phyloP scores from a whole-genome alignment of 2,329 filamentous ascomycete species.

The Karstenula rhodostoma region DNA sequence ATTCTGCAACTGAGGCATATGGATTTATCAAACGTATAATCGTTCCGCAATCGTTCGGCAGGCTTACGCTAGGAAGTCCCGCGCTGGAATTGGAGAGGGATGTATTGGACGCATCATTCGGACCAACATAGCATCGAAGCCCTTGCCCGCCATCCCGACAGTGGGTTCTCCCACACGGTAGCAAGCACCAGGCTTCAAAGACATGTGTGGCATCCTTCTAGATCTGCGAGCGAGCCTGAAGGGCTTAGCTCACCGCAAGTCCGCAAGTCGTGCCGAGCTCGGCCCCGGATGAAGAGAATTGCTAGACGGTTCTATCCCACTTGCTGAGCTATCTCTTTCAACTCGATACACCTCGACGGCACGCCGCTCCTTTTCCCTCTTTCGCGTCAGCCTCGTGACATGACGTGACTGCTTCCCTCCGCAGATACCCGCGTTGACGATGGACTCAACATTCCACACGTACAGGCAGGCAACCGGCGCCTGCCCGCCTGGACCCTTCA shows the following conservation, averaged over 20 bases:
- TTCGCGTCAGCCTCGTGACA: not conserved
- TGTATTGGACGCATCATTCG: too few species aligned
- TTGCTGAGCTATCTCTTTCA: not conserved
- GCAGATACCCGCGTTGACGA: not conserved
- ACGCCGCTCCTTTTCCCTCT: not conserved
- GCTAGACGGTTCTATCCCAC: conserved; percentile 1
- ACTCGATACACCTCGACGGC: not conserved
- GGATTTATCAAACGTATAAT: too few species aligned
- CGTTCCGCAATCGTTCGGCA: too few species aligned
- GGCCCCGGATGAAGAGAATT: conserved; percentile 20
- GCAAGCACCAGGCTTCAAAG: not conserved
- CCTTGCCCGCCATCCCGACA: too few species aligned
- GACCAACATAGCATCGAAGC: too few species aligned
- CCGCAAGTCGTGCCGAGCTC: conserved; percentile 17
- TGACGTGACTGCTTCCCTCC: not conserved
- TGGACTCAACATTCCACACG: not conserved
- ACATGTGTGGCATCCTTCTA: not conserved
- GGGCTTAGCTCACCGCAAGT: conserved; percentile 16
- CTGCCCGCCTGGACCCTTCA: not conserved
- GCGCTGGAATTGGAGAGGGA: too few species aligned
- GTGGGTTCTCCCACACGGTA: not conserved
- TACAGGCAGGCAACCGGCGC: not conserved
- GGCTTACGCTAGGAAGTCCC: too few species aligned
- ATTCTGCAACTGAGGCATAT: too few species aligned
- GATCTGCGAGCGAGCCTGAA: not conserved